Conservation (phyloP, 192 early-diverging fungal species). For the Radiomyces spectabilis region DNA sequence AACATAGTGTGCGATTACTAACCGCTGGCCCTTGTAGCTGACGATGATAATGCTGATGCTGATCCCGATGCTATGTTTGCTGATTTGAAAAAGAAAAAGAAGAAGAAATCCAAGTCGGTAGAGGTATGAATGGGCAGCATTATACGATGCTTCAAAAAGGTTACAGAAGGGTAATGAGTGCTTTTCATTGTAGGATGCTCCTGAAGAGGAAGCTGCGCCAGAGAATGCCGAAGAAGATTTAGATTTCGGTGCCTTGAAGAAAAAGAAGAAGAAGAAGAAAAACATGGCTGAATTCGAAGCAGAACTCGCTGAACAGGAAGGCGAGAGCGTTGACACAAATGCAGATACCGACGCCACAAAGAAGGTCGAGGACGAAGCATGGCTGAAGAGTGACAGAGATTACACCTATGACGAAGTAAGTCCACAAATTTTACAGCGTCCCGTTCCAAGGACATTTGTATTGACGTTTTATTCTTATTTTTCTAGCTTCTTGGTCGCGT, state of each 20-base stretch:
- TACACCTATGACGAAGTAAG: constrained; percentile 86
- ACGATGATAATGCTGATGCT: constrained; percentile 33
- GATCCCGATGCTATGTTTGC: constrained; percentile 65
- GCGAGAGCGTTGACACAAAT: constrained; percentile 45
- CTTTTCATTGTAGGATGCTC: constrained; percentile 27
- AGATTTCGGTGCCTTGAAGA: constrained; percentile 62
- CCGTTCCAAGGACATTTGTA: too few species aligned
- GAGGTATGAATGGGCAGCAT: constrained; percentile 3
- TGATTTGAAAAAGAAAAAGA: constrained; percentile 87
- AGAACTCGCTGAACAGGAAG: constrained; percentile 50
- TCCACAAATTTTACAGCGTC: too few species aligned
- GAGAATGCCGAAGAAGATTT: constrained; percentile 37
- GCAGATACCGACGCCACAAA: constrained; percentile 33
- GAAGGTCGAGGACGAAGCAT: constrained; percentile 46
- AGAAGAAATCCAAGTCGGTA: constrained; percentile 52
- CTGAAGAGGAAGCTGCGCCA: constrained; percentile 36
- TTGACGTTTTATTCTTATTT: not conserved
- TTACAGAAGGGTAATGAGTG: too few species aligned
- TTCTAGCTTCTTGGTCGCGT: constrained; percentile 78
- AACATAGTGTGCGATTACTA: too few species aligned
- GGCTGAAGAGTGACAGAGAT: constrained; percentile 86
- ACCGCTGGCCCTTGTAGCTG: not conserved
- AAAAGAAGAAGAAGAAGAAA: constrained; percentile 78
- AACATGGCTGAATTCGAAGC: constrained; percentile 86
- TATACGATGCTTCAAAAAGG: too few species aligned